Conservation (phyloP, 1,284 basidiomycete genomes). For the Golubevia pallescens region DNA sequence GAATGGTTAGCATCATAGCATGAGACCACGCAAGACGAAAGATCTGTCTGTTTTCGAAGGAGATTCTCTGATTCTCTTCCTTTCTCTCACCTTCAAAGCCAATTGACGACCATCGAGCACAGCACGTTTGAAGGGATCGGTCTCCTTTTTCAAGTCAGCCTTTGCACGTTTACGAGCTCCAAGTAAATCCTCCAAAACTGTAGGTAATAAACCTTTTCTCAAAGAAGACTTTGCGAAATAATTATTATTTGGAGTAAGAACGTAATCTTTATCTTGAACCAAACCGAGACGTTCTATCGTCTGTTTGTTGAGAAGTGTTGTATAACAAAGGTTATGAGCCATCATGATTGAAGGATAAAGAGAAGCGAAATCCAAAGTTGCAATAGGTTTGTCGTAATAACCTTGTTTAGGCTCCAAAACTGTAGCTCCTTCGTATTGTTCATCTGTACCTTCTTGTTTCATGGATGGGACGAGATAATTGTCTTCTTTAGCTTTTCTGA, state of each 20-base stretch:
- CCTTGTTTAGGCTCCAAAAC: constrained; percentile 61
- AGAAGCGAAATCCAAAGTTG: constrained; percentile 63
- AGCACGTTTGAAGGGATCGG: constrained; percentile 59
- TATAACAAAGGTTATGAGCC: constrained; percentile 64
- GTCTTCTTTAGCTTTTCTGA: constrained; percentile 61
- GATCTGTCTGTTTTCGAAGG: background rate
- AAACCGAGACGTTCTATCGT: constrained; percentile 56
- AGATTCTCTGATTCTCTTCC: constrained; percentile 18
- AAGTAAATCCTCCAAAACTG: constrained; percentile 54
- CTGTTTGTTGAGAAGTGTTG: constrained; percentile 55
- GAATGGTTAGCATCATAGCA: no score
- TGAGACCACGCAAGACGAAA: background rate
- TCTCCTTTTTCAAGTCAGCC: constrained; percentile 62
- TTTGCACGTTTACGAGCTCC: constrained; percentile 60
- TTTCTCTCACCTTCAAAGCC: constrained; percentile 78
- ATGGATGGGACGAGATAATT: constrained; percentile 60
- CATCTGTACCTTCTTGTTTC: constrained; percentile 58
- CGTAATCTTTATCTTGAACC: constrained; percentile 52
- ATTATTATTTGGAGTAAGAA: constrained; percentile 61
- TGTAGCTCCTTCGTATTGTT: constrained; percentile 63
- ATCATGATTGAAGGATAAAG: constrained; percentile 64
- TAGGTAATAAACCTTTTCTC: constrained; percentile 58
- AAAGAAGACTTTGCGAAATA: constrained; percentile 49
- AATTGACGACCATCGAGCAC: constrained; percentile 62
- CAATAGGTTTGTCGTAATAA: constrained; percentile 61